Base-by-base conservation (phyloP, 1,284 basidiomycete genomes). In the Sporisorium sorghi region DNA sequence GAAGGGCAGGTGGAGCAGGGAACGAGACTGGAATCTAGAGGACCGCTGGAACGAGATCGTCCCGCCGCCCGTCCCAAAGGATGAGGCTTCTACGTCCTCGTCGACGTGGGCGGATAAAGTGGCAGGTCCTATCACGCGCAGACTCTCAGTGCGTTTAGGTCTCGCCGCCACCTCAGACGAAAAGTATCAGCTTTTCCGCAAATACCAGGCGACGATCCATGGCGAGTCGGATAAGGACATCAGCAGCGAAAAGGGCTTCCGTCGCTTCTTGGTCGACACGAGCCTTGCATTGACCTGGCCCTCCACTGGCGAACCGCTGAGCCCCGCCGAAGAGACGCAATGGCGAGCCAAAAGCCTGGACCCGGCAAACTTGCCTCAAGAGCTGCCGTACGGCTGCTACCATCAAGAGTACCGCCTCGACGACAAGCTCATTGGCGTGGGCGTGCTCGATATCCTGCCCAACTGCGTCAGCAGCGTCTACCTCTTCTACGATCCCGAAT, bases 381-480 rank as follows among this genome's bases (percentile, higher is more conserved):
- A 61, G 50, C 56, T 80, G 6, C 58, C 68, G 0, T 83, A 70
- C 48, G 81, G 82, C 47, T 47, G 60, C 21, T 83, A 80, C 50
- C 82, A 84, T 56, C 76, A 81, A n/a, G 82, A 83, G 50, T 84
- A 80, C 33, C 67, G 81, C 40, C 67, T 81, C 10, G 91, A 97
- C 77, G 92, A 90, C 10, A 82, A 90, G 79, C 87, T 98, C 14
- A 89, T 98, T 48, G 96, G 92, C 0, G 88, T 99, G 77, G 91
- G 90, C 2, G 93, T 99, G 14, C 87, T 99, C 60, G 97, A 99
- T 83, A 91, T 99, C 58, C 87, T 99, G 7, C 96, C 95, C 0
- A 83, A 85, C 28, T 95, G 96, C 76, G 91, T 99, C 5, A 96
- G 93, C 15, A 93, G 92, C 73, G 96, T 99, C 10, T 99, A 99